Percentiles rank a stretch among this genome's conserved stretches.
Conservation (phyloP, 2,329 filamentous ascomycete species). For the Ampelomyces quisqualis region DNA sequence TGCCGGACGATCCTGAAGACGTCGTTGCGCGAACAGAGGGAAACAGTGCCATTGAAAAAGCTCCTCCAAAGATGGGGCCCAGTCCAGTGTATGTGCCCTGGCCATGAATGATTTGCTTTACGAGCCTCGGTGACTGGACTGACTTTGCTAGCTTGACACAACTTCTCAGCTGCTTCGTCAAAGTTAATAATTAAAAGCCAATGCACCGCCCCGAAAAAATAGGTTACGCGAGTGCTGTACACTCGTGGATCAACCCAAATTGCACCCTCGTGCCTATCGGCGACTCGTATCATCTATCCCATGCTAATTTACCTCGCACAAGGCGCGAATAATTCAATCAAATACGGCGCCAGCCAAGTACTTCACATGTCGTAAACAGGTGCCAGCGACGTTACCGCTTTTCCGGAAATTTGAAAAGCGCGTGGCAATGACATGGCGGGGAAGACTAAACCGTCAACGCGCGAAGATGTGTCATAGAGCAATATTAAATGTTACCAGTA, state of each 20-base stretch:
- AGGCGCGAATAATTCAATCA: constrained; percentile 65
- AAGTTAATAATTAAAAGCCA: constrained; percentile 69
- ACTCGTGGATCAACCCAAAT: constrained; percentile 48
- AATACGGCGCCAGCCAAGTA: constrained; percentile 59
- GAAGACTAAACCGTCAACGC: too few relatives aligned
- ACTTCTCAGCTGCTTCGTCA: constrained; percentile 51
- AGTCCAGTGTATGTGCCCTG: constrained; percentile 47
- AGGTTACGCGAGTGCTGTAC: too few relatives aligned
- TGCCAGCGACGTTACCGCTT: constrained; percentile 45
- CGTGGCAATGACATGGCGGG: constrained; percentile 58
- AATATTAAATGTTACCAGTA: too few relatives aligned
- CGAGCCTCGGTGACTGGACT: constrained; percentile 24
- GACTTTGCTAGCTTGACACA: constrained; percentile 18
- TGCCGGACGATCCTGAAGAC: constrained; percentile 62
- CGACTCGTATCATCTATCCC: constrained; percentile 38
- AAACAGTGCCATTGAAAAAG: constrained; percentile 57
- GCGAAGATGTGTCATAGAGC: too few relatives aligned
- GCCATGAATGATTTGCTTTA: constrained; percentile 18
- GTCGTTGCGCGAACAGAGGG: constrained; percentile 56
- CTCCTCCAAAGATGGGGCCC: constrained; percentile 67
- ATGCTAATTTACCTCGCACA: constrained; percentile 41
- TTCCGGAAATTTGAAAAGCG: constrained; percentile 52
- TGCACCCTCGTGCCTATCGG: constrained; percentile 56
- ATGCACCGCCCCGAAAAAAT: constrained; percentile 55
- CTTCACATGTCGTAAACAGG: constrained; percentile 16